phyloP scores from a whole-genome alignment of 2,329 filamentous ascomycete species.

The Nothophoma quercina region DNA sequence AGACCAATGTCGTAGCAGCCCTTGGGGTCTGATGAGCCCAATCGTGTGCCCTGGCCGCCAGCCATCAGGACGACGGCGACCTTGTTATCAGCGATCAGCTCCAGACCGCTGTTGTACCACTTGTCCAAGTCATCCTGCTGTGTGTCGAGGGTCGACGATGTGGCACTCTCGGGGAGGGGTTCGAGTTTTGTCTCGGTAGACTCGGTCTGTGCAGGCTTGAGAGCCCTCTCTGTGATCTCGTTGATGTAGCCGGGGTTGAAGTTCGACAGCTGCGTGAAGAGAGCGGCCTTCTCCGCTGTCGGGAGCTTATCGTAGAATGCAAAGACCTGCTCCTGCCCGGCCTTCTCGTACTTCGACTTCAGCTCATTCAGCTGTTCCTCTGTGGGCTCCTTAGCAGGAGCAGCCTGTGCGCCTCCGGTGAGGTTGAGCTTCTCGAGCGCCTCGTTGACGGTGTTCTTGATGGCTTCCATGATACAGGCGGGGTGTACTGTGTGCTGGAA shows the following conservation, averaged over 20 bases:
- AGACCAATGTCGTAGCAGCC: constrained; percentile 97
- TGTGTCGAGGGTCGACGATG: constrained; percentile 91
- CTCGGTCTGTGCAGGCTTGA: constrained; percentile 74
- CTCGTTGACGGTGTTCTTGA: constrained; percentile 52
- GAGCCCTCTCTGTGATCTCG: constrained; percentile 79
- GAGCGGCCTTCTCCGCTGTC: constrained; percentile 73
- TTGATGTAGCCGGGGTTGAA: constrained; percentile 91
- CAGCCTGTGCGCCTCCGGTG: constrained; percentile 41
- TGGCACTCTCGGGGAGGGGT: constrained; percentile 85
- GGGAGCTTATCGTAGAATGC: constrained; percentile 85
- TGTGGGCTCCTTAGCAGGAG: constrained; percentile 62
- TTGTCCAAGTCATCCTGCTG: constrained; percentile 76
- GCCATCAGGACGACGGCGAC: constrained; percentile 94
- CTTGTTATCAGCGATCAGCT: constrained; percentile 71
- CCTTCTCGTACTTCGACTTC: constrained; percentile 74
- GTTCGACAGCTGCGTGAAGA: constrained; percentile 81
- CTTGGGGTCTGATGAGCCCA: constrained; percentile 95
- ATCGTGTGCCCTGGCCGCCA: constrained; percentile 91
- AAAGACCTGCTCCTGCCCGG: constrained; percentile 83
- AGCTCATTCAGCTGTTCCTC: constrained; percentile 72
- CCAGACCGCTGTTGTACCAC: constrained; percentile 80
- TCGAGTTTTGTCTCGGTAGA: constrained; percentile 69
- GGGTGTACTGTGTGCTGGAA: constrained; percentile 29
- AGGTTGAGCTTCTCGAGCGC: constrained; percentile 54
- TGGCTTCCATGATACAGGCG: constrained; percentile 51